Evolutionary conservation across 805 yeast species (phyloP).

Genomic region (Cyberlindnera lachancei): DNA sequence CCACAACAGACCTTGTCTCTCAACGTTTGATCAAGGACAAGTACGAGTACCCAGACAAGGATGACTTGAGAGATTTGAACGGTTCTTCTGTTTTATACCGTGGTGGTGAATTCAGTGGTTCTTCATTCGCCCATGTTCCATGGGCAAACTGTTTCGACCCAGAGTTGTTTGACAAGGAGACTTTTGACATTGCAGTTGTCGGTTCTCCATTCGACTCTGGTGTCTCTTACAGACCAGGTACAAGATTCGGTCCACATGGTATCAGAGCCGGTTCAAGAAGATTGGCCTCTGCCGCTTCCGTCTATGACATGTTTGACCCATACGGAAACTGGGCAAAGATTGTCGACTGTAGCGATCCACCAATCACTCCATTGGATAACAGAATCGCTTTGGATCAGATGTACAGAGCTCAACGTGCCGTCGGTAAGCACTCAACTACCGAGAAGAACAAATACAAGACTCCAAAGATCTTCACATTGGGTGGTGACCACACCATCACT

Average conservation of each 20-base stretch:
- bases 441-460: conserved; percentile 15
- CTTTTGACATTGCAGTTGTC: conserved; percentile 33
- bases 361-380: conserved; percentile 59
- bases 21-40: conserved; percentile 26
- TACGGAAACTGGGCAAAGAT: conserved; percentile 42
- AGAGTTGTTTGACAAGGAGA: conserved; percentile 20
- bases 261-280: conserved; percentile 41
- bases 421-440: conserved; percentile 30
- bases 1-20: conserved; percentile 24
- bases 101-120: conserved; percentile 46
- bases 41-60: conserved; percentile 29
- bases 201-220: conserved; percentile 55
- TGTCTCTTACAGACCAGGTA: conserved; percentile 43
- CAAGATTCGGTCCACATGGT: conserved; percentile 45
- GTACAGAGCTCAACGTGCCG: conserved; percentile 41
- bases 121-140: conserved; percentile 46
- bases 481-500: conserved; percentile 50
- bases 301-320: conserved; percentile 51
- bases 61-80: conserved; percentile 31
- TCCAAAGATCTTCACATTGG: conserved; percentile 40
- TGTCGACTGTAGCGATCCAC: conserved; percentile 57
- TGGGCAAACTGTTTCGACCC: conserved; percentile 41
- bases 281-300: conserved; percentile 33
- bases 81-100: conserved; percentile 32
- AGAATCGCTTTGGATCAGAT: conserved; percentile 53